Evolutionary conservation across 2,329 filamentous ascomycete genomes (phyloP).

Genomic region (Aspergillus pseudotamarii): DNA sequence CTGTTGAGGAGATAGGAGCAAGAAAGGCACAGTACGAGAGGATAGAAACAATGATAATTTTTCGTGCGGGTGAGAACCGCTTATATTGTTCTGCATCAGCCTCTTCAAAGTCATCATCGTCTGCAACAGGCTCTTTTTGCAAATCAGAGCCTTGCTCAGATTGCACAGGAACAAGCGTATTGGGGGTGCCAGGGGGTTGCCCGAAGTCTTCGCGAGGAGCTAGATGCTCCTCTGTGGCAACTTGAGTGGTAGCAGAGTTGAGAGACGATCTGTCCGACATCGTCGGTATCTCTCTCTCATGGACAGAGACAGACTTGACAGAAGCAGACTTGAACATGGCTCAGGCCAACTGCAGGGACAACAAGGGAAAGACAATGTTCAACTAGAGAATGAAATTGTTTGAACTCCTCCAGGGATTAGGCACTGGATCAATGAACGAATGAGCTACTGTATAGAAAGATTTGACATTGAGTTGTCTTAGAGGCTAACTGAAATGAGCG

Average conservation of each 20-base stretch:
- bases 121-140: slow-evolving; percentile 33
- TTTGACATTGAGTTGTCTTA: neutral
- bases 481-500: slow-evolving; percentile 3
- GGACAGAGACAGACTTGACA: slow-evolving; percentile 4
- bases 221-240: slow-evolving; percentile 15
- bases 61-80: slow-evolving; percentile 62
- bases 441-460: neutral
- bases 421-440: neutral
- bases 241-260: slow-evolving; percentile 15
- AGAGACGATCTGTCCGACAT: slow-evolving; percentile 17
- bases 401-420: neutral
- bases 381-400: neutral
- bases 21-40: slow-evolving; percentile 76
- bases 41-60: slow-evolving; percentile 67
- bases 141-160: slow-evolving; percentile 31
- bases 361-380: neutral
- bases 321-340: slow-evolving; percentile 10
- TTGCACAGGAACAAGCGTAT: slow-evolving; percentile 33
- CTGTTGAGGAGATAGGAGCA: slow-evolving; percentile 73
- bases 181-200: slow-evolving; percentile 16
- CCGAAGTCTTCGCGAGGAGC: slow-evolving; percentile 18
- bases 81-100: slow-evolving; percentile 63
- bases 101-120: slow-evolving; percentile 40
- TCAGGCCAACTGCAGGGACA: neutral
- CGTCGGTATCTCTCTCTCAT: neutral